Evolutionary conservation across 305 asterid species (phyloP).

Genomic region (Ilex paraguariensis): DNA sequence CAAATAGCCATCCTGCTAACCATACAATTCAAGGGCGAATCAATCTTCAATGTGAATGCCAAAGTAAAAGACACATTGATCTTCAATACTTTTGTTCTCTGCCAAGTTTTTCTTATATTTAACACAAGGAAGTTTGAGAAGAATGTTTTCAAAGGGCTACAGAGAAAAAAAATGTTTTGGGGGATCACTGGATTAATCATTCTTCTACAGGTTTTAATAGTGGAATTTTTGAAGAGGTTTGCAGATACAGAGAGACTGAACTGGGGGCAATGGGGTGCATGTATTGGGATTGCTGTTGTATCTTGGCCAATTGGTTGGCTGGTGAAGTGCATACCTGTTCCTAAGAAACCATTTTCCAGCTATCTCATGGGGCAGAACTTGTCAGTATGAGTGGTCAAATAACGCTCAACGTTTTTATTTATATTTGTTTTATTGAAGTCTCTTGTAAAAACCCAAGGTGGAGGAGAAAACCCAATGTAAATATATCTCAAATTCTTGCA

Average conservation of each 20-base stretch:
- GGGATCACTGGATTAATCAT: conserved; percentile 15
- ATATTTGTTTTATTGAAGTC: too few species aligned
- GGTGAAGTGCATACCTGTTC: conserved; percentile 16
- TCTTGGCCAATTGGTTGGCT: conserved; percentile 27
- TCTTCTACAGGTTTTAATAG: conserved; percentile 23
- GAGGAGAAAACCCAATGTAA: too few species aligned
- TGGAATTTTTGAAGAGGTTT: conserved; percentile 24
- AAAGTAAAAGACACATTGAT: conserved; percentile 28
- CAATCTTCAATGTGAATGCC: conserved; percentile 14
- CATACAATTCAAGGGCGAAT: conserved; percentile 25
- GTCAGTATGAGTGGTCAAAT: too few species aligned
- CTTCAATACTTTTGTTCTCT: conserved; percentile 36
- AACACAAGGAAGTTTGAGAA: conserved; percentile 15
- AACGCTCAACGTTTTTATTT: too few species aligned
- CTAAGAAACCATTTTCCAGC: conserved; percentile 1
- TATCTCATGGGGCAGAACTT: background rate
- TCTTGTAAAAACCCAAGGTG: too few species aligned
- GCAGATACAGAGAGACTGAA: conserved; percentile 33
- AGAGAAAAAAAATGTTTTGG: conserved; percentile 24
- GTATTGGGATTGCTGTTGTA: conserved; percentile 21
- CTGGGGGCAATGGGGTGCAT: conserved; percentile 27
- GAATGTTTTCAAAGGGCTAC: conserved; percentile 10
- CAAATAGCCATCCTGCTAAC: conserved; percentile 20
- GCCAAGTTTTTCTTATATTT: conserved; percentile 23
- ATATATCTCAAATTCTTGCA: too few species aligned